Percentiles rank a stretch among this genome's conserved stretches.
phyloP scores from a whole-genome alignment of 306 rosid species.

The Prunus dulcis region DNA sequence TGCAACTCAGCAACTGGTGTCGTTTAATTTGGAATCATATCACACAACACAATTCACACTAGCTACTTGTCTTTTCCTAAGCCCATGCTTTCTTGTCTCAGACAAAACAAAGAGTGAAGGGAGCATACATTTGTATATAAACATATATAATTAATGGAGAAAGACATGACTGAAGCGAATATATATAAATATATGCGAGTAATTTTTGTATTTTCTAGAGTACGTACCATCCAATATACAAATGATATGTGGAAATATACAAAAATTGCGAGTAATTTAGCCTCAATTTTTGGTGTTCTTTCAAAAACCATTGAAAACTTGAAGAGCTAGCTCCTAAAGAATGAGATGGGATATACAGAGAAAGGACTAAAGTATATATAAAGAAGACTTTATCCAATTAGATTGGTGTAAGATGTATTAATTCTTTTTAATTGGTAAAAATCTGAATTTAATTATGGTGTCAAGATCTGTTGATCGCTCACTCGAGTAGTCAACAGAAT shows the following conservation, averaged over 20 bases:
- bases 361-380: neutral
- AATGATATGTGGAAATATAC: no score
- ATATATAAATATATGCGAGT: neutral
- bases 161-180: neutral
- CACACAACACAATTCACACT: neutral
- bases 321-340: no score
- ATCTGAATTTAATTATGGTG: neutral
- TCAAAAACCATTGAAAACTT: no score
- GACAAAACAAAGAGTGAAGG: conserved; percentile 1
- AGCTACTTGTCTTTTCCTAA: conserved; percentile 2
- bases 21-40: conserved; percentile 6
- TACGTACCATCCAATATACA: no score
- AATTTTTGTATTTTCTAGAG: no score
- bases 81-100: neutral
- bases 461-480: neutral
- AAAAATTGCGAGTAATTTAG: no score
- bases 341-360: neutral
- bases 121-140: neutral
- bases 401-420: neutral
- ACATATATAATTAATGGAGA: neutral
- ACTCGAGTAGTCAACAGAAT: conserved; percentile 12
- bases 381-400: neutral
- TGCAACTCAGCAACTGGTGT: neutral
- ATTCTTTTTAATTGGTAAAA: neutral
- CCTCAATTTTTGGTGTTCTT: no score